These are phyloP conservation scores for Deinandra increscens DNA, from an alignment of 129 eudicot genomes.

Conservation along the genomic window DNA sequence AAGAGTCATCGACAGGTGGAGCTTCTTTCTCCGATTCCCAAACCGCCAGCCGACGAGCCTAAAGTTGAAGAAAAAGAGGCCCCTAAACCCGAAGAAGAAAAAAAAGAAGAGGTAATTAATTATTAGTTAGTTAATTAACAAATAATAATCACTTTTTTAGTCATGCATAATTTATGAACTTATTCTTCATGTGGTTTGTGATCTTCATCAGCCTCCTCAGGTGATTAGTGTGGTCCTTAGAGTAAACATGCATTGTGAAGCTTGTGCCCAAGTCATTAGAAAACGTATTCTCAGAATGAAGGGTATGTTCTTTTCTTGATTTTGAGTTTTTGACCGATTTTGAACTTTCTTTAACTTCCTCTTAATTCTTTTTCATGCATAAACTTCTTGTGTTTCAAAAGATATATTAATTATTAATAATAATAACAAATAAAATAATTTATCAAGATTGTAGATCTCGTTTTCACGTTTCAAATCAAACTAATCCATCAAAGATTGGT, in stretches of 20 bases:
- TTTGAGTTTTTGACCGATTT: neutral
- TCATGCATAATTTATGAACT: too few species aligned
- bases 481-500: neutral
- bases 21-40: conserved; percentile 80
- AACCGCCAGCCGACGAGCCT: conserved; percentile 56
- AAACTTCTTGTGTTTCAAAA: too few species aligned
- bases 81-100: conserved; percentile 71
- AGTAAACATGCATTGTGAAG: conserved; percentile 94
- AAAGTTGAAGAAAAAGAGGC: conserved; percentile 57
- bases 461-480: conserved; percentile 14
- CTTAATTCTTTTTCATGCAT: conserved; percentile 1
- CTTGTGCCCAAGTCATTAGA: conserved; percentile 85
- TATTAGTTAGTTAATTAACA: neutral
- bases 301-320: conserved; percentile 37
- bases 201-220: conserved; percentile 55
- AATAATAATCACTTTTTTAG: too few species aligned
- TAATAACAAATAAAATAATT: too few species aligned
- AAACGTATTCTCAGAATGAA: conserved; percentile 72
- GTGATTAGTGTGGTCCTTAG: conserved; percentile 70
- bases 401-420: too few species aligned
- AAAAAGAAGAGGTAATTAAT: conserved; percentile 73
- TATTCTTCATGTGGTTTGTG: conserved; percentile 32
- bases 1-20: conserved; percentile 94
- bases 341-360: neutral
- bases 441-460: conserved; percentile 22